phyloP scores from a whole-genome alignment of 2,329 filamentous ascomycete genomes.

The Aspergillus ibericus region DNA sequence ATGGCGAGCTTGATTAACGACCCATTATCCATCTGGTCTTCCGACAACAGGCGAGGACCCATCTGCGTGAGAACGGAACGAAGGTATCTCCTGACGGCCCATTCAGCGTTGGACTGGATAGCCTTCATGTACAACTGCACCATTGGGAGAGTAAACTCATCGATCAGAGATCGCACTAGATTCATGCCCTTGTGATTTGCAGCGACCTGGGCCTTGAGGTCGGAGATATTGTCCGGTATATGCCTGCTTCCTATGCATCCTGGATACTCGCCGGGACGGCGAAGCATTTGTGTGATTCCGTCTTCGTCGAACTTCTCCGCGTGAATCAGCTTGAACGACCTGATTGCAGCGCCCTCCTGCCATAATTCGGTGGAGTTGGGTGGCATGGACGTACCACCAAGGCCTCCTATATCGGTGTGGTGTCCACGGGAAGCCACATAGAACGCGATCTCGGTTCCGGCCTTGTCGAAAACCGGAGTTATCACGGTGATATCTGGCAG shows the following conservation, averaged over 20 bases:
- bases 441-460: slow-evolving; percentile 63
- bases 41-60: slow-evolving; percentile 59
- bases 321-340: slow-evolving; percentile 32
- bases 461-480: slow-evolving; percentile 71
- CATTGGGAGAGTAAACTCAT: slow-evolving; percentile 33
- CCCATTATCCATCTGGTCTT: slow-evolving; percentile 82
- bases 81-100: slow-evolving; percentile 61
- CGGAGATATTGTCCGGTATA: slow-evolving; percentile 46
- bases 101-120: slow-evolving; percentile 69
- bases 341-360: slow-evolving; percentile 41
- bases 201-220: slow-evolving; percentile 48
- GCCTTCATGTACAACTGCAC: slow-evolving; percentile 46
- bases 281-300: slow-evolving; percentile 54
- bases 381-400: slow-evolving; percentile 47
- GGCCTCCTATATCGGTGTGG: slow-evolving; percentile 68
- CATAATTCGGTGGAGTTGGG: slow-evolving; percentile 38
- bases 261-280: slow-evolving; percentile 48
- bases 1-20: slow-evolving; percentile 73
- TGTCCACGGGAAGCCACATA: slow-evolving; percentile 74
- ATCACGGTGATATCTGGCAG: slow-evolving; percentile 76
- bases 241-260: slow-evolving; percentile 74
- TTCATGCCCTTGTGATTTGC: slow-evolving; percentile 45
- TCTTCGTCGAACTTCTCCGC: slow-evolving; percentile 39
- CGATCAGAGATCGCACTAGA: slow-evolving; percentile 37
- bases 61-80: slow-evolving; percentile 60